Evolutionary conservation across 306 rosid species (phyloP).

Genomic region (Rosa lucieae): DNA sequence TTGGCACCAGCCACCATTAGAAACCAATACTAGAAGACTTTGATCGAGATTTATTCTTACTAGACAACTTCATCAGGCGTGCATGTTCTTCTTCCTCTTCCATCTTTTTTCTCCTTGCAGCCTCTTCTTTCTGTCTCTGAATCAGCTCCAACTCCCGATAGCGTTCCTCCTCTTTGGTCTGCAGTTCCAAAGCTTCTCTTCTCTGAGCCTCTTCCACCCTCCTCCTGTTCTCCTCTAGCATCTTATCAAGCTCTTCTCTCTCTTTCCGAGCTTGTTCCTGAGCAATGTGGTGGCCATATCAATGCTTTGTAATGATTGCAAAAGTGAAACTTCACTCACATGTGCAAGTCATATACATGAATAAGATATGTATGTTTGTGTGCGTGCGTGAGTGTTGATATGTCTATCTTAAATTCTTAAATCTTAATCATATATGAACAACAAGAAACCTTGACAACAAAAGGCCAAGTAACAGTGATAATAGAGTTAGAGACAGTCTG

Average conservation of each 20-base stretch:
- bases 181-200: slow-evolving; percentile 80
- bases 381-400: too few species aligned
- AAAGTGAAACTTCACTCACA: not conserved
- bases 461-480: too few species aligned
- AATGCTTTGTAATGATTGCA: not conserved
- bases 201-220: slow-evolving; percentile 89
- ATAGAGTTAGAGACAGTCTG: too few species aligned
- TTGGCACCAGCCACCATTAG: slow-evolving; percentile 20
- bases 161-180: slow-evolving; percentile 83
- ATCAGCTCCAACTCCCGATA: slow-evolving; percentile 75
- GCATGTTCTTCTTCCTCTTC: slow-evolving; percentile 77
- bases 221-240: slow-evolving; percentile 91
- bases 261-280: slow-evolving; percentile 84
- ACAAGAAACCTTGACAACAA: too few species aligned
- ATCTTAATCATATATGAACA: too few species aligned
- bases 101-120: slow-evolving; percentile 66
- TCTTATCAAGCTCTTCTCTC: slow-evolving; percentile 85
- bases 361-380: not conserved
- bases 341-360: too few species aligned
- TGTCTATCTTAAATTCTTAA: too few species aligned
- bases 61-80: slow-evolving; percentile 43
- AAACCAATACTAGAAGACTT: slow-evolving; percentile 44
- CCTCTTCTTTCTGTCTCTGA: slow-evolving; percentile 84
- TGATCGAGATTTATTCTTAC: slow-evolving; percentile 54
- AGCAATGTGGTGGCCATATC: slow-evolving; percentile 18